Conservation (phyloP, 305 asterid genomes). For the Fraxinus baroniana region DNA sequence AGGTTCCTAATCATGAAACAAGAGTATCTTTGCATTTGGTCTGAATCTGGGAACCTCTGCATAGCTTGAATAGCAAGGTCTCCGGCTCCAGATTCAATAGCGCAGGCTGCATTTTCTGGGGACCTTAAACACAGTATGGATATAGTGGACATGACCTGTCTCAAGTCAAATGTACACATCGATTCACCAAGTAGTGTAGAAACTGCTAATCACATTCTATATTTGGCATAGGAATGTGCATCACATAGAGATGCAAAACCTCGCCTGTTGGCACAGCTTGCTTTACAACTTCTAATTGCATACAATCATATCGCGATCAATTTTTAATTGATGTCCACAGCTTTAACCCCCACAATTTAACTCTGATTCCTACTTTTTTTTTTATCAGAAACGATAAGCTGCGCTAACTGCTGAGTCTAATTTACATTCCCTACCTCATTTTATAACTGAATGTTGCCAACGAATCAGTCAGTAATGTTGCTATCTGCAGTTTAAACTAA, state of each 20-base stretch:
- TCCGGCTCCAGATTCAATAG: conserved; percentile 92
- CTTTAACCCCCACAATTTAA: background rate
- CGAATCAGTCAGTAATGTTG: background rate
- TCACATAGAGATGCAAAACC: background rate
- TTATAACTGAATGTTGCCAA: background rate
- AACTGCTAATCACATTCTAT: background rate
- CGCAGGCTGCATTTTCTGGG: conserved; percentile 75
- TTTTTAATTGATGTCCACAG: background rate
- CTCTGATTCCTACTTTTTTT: background rate
- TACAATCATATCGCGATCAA: background rate
- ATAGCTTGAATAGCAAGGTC: conserved; percentile 82
- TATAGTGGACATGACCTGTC: conserved; percentile 70
- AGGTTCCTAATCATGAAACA: conserved; percentile 95
- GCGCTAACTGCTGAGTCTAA: background rate
- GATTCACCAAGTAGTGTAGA: background rate
- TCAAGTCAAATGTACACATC: background rate
- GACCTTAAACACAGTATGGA: conserved; percentile 77
- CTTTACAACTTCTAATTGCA: background rate
- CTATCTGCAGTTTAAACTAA: background rate
- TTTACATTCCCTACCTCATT: background rate
- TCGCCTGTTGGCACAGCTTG: background rate
- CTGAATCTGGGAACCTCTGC: conserved; percentile 72
- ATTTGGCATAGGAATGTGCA: background rate
- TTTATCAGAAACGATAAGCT: background rate
- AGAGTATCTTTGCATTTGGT: conserved; percentile 68